A percentile compares a stretch with the other conserved stretches of the same genome.
Evolutionary conservation across 2,329 filamentous ascomycete species (phyloP).

Genomic region (Ascochyta pisi): DNA sequence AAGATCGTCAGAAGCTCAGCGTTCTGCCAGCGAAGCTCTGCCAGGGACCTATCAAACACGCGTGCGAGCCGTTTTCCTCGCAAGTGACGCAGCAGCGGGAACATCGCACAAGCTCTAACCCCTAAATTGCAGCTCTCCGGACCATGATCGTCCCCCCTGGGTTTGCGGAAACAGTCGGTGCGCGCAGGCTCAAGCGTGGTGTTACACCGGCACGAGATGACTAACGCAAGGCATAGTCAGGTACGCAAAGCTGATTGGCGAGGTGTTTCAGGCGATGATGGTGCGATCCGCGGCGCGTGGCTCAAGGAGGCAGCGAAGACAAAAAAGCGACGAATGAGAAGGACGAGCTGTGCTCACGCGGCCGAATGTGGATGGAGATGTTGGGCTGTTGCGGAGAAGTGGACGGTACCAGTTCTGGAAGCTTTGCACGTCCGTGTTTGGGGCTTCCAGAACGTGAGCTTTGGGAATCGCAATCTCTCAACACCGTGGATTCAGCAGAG

Average conservation of each 20-base stretch:
- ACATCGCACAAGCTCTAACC: slow-evolving; percentile 6
- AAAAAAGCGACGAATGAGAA: slow-evolving; percentile 3
- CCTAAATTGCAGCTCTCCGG: background rate
- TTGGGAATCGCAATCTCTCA: background rate
- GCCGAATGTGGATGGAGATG: slow-evolving; percentile 8
- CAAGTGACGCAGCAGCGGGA: slow-evolving; percentile 33
- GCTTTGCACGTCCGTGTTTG: background rate
- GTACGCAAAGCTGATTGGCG: slow-evolving; percentile 43
- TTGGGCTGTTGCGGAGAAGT: slow-evolving; percentile 2
- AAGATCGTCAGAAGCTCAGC: slow-evolving; percentile 14
- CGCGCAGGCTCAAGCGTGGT: slow-evolving; percentile 23
- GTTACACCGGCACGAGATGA: slow-evolving; percentile 17
- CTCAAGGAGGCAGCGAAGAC: slow-evolving; percentile 23
- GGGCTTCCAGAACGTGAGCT: slow-evolving; percentile 6
- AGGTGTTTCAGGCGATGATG: slow-evolving; percentile 36
- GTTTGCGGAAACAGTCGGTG: slow-evolving; percentile 6
- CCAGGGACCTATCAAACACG: slow-evolving; percentile 22
- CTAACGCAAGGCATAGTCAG: slow-evolving; percentile 29
- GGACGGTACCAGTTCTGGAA: slow-evolving; percentile 9
- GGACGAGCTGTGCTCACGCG: slow-evolving; percentile 1
- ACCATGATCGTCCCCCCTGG: slow-evolving; percentile 3
- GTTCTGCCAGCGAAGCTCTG: slow-evolving; percentile 24
- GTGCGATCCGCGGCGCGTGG: slow-evolving; percentile 30
- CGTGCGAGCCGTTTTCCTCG: slow-evolving; percentile 25
- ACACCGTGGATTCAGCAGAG: background rate